Evolutionary conservation across 2,329 filamentous ascomycete species (phyloP), one percentile per base, ranked within the genome.

Genomic region (Metarhizium robertsii): DNA sequence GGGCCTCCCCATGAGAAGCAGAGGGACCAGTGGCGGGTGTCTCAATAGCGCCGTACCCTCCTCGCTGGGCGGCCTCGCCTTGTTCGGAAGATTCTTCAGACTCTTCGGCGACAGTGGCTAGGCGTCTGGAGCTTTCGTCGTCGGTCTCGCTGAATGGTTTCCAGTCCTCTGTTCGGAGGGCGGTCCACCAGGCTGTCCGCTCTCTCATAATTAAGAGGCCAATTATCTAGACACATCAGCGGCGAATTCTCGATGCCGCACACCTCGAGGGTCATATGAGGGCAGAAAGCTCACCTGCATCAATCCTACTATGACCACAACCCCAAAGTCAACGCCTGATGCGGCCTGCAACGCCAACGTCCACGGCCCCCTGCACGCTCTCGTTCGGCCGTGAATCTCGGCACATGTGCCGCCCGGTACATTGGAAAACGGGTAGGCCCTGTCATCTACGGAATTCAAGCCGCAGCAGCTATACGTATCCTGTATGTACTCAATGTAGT

Each of bases 401-500:
- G 69, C 60, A 62, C 84, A 86, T 52, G 52, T 62, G 11, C 48
- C 49, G 40, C 53, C 49, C 16, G 13, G 7, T 54, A 70, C 55
- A 53, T 57, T 42, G 52, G 53, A 1, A 54, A 87, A 88, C 0
- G 86, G 87, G 73, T 78, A 88, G 0, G 80, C 78, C 60, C 79
- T 80, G 62, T 90, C 85, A 34, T 65, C 67, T 32, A 81, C 65
- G 4, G 73, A 77, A 55, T 75, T 75, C 38, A 88, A 73, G 0
- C 87, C 87, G 61, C 87, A 90, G 70, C 87, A 90, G 7, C 78
- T 65, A 36, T 88, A 77, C 0, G 76, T 67, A 64, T 90, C 83
- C 63, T 90, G 87, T 52, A 90, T 85, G 2, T 70, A 67, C 46
- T 75, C 72, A 55, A 90, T 78, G 2, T 74, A 67, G 0, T 61